phyloP scores from a whole-genome alignment of 1,139 yeast genomes.

The Protomyces inouyei region DNA sequence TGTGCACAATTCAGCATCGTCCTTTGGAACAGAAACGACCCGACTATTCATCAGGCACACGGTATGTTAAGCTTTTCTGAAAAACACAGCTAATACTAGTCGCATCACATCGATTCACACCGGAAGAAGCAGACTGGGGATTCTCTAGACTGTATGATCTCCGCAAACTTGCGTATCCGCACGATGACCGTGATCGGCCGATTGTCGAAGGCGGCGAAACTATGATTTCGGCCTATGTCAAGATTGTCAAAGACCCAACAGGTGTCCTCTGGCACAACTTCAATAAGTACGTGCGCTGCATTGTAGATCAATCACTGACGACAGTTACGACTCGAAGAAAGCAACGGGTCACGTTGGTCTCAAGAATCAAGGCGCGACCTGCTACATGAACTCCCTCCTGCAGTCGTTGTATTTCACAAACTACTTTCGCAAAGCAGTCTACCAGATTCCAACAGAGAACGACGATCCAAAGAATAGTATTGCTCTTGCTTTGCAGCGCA shows the following conservation, averaged over 20 bases:
- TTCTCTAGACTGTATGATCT: slow-evolving; percentile 70
- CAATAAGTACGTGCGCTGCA: slow-evolving; percentile 18
- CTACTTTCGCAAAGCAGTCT: slow-evolving; percentile 69
- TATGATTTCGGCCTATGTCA: slow-evolving; percentile 70
- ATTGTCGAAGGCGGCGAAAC: slow-evolving; percentile 56
- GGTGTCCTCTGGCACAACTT: slow-evolving; percentile 93
- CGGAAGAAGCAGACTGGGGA: slow-evolving; percentile 91
- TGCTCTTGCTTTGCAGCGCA: slow-evolving; percentile 77
- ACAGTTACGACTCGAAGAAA: slow-evolving; percentile 70
- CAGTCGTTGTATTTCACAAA: slow-evolving; percentile 88
- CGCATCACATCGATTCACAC: slow-evolving; percentile 74
- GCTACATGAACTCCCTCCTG: slow-evolving; percentile 83
- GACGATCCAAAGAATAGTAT: slow-evolving; percentile 56
- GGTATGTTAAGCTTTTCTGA: slow-evolving; percentile 28
- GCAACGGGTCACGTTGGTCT: slow-evolving; percentile 89
- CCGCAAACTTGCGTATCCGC: slow-evolving; percentile 39
- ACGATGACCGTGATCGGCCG: slow-evolving; percentile 37
- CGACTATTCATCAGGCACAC: slow-evolving; percentile 48
- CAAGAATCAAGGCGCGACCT: slow-evolving; percentile 95
- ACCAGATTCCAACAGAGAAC: slow-evolving; percentile 74
- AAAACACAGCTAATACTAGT: slow-evolving; percentile 35
- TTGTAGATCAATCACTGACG: slow-evolving; percentile 41
- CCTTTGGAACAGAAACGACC: slow-evolving; percentile 74
- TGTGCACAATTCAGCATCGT: slow-evolving; percentile 85
- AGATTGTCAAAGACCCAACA: slow-evolving; percentile 79